Percentiles rank a stretch among this genome's conserved stretches.
These are phyloP conservation scores for Chrysosphaeria jannelii DNA, from an alignment of 2,329 filamentous ascomycete genomes.

Conservation along the genomic window DNA sequence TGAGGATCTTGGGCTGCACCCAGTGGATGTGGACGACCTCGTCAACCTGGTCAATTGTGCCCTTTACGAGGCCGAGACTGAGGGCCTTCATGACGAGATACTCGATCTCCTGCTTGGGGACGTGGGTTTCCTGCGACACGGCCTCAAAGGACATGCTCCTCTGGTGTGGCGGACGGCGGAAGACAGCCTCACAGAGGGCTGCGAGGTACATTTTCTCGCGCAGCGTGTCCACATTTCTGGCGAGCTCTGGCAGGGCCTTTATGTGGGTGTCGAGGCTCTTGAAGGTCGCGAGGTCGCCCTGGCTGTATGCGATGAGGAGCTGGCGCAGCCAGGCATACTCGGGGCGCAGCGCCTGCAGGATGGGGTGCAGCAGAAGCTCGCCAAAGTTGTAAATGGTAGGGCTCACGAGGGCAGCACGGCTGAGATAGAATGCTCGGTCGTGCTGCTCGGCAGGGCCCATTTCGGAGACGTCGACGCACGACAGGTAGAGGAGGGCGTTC, in stretches of 20 bases:
- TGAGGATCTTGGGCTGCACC: slow-evolving; percentile 95
- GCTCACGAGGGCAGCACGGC: slow-evolving; percentile 73
- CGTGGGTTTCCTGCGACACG: slow-evolving; percentile 78
- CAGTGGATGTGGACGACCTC: slow-evolving; percentile 87
- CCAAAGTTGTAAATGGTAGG: slow-evolving; percentile 98
- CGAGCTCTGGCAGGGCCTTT: slow-evolving; percentile 46
- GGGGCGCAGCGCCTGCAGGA: slow-evolving; percentile 45
- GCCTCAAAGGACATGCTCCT: slow-evolving; percentile 75
- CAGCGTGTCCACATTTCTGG: slow-evolving; percentile 53
- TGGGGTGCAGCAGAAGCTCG: slow-evolving; percentile 89
- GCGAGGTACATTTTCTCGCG: slow-evolving; percentile 97
- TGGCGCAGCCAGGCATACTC: slow-evolving; percentile 63
- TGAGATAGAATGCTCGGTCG: slow-evolving; percentile 69
- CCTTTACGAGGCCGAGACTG: slow-evolving; percentile 64
- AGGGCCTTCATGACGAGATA: slow-evolving; percentile 98
- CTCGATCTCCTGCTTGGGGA: slow-evolving; percentile 74
- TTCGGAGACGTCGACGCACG: slow-evolving; percentile 62
- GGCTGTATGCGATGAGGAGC: slow-evolving; percentile 92
- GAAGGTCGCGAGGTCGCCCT: slow-evolving; percentile 69
- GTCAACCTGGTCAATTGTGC: slow-evolving; percentile 88
- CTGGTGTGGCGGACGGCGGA: slow-evolving; percentile 83
- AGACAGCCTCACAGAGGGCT: slow-evolving; percentile 82
- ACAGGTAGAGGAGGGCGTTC: slow-evolving; percentile 89
- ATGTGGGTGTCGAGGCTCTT: slow-evolving; percentile 60
- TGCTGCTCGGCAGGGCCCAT: slow-evolving; percentile 48